These are phyloP conservation scores for Hypsizygus marmoreus DNA, from an alignment of 768 basidiomycete genomes.

Conservation along the genomic window DNA sequence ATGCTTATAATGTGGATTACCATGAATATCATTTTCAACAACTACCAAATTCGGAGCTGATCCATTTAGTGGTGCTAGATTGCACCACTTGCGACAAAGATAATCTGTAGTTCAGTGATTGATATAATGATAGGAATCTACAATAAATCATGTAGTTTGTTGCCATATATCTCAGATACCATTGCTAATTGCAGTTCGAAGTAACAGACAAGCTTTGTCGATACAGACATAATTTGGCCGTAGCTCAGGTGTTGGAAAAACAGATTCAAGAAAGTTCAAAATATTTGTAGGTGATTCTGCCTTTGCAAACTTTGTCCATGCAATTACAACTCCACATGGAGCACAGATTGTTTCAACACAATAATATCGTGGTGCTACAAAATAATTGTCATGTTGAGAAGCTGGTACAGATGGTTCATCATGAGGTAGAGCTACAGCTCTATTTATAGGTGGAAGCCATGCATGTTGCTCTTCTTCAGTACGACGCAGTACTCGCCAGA, in stretches of 20 bases:
- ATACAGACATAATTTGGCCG: conserved; percentile 25
- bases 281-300: conserved; percentile 27
- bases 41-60: conserved; percentile 12
- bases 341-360: conserved; percentile 33
- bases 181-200: conserved; percentile 5
- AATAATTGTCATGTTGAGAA: conserved; percentile 16
- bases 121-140: neutral
- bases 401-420: conserved; percentile 14
- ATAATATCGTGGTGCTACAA: conserved; percentile 19
- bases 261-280: conserved; percentile 16
- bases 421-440: conserved; percentile 13
- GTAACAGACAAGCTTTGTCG: conserved; percentile 26
- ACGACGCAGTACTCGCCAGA: conserved; percentile 12
- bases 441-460: conserved; percentile 13
- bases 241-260: conserved; percentile 19
- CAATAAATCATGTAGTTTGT: neutral
- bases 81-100: conserved; percentile 5
- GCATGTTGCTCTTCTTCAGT: conserved; percentile 15
- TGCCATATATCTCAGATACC: conserved; percentile 11
- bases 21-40: conserved; percentile 2
- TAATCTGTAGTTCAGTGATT: neutral
- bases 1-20: conserved; percentile 9
- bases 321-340: conserved; percentile 28
- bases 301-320: conserved; percentile 30
- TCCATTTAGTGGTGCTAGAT: conserved; percentile 13